Conservation (phyloP, 306 rosid species). For the Lupinus albus region DNA sequence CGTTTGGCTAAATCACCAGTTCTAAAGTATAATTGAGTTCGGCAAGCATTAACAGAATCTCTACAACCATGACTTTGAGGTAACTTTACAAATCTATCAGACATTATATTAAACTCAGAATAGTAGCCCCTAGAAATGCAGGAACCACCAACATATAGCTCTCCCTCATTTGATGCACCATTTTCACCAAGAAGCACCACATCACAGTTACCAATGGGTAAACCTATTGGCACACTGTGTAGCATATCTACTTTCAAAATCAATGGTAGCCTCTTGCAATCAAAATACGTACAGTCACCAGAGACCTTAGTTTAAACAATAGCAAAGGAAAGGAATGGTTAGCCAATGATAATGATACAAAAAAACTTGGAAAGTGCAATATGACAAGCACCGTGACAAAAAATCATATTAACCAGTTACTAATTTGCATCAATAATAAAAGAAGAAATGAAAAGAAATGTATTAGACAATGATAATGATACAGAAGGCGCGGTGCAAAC, state of each 20-base stretch:
- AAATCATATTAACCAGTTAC: neutral
- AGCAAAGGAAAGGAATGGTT: slow-evolving; percentile 33
- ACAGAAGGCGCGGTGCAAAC: slow-evolving; percentile 15
- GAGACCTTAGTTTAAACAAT: slow-evolving; percentile 62
- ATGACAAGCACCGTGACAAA: slow-evolving; percentile 18
- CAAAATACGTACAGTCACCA: slow-evolving; percentile 95
- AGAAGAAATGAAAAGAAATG: slow-evolving; percentile 38
- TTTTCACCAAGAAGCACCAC: slow-evolving; percentile 61
- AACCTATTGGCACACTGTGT: slow-evolving; percentile 82
- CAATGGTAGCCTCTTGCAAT: slow-evolving; percentile 83
- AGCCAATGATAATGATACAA: slow-evolving; percentile 36
- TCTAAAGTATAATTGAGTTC: slow-evolving; percentile 52
- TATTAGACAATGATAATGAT: slow-evolving; percentile 32
- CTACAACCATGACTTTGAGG: slow-evolving; percentile 42
- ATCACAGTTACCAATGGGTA: slow-evolving; percentile 75
- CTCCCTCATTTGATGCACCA: slow-evolving; percentile 64
- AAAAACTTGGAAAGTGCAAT: slow-evolving; percentile 25
- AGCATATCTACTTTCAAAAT: slow-evolving; percentile 63
- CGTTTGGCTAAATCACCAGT: slow-evolving; percentile 78
- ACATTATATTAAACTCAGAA: slow-evolving; percentile 46
- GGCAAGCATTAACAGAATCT: slow-evolving; percentile 40
- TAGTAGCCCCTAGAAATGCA: slow-evolving; percentile 76
- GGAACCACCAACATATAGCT: slow-evolving; percentile 76
- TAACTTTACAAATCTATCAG: slow-evolving; percentile 48
- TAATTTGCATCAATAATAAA: slow-evolving; percentile 18